A percentile compares a stretch with the other conserved stretches of the same genome.
Conservation (phyloP, 2,329 filamentous ascomycete genomes). For the Apiospora phragmitis region DNA sequence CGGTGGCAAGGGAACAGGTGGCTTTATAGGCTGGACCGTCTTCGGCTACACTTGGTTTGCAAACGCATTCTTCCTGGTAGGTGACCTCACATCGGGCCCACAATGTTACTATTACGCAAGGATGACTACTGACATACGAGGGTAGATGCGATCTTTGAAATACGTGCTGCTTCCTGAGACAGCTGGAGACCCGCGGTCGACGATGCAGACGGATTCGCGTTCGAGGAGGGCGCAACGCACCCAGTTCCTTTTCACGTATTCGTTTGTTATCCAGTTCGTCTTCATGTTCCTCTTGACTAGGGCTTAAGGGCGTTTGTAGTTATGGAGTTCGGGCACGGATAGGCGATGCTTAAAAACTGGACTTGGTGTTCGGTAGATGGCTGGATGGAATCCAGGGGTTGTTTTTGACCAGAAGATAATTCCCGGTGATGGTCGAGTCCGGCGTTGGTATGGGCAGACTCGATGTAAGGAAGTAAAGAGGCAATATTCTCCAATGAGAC, state of each 20-base stretch:
- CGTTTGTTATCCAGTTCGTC: slow-evolving; percentile 87
- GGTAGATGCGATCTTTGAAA: slow-evolving; percentile 85
- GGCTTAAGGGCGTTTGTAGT: slow-evolving; percentile 21
- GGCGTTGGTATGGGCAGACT: neutral
- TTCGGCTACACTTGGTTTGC: slow-evolving; percentile 92
- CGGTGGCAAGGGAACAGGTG: slow-evolving; percentile 77
- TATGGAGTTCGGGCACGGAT: neutral
- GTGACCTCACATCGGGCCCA: slow-evolving; percentile 32
- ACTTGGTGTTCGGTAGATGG: slow-evolving; percentile 6
- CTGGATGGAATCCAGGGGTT: neutral
- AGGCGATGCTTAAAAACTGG: neutral
- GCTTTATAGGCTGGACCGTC: slow-evolving; percentile 84
- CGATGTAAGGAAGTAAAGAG: neutral
- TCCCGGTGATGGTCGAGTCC: neutral
- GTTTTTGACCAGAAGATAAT: neutral
- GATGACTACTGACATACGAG: neutral
- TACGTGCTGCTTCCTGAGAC: slow-evolving; percentile 93
- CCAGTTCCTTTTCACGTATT: slow-evolving; percentile 91
- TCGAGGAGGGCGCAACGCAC: slow-evolving; percentile 85
- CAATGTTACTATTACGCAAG: neutral
- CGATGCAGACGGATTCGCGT: slow-evolving; percentile 72
- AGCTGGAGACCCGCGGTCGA: slow-evolving; percentile 62
- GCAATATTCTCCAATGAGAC: neutral
- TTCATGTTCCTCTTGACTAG: slow-evolving; percentile 81
- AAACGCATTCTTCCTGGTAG: slow-evolving; percentile 91